A percentile compares a stretch with the other conserved stretches of the same genome.
Evolutionary conservation across 352 stramenopile species (phyloP).

Genomic region (Pythium phragmitis): DNA sequence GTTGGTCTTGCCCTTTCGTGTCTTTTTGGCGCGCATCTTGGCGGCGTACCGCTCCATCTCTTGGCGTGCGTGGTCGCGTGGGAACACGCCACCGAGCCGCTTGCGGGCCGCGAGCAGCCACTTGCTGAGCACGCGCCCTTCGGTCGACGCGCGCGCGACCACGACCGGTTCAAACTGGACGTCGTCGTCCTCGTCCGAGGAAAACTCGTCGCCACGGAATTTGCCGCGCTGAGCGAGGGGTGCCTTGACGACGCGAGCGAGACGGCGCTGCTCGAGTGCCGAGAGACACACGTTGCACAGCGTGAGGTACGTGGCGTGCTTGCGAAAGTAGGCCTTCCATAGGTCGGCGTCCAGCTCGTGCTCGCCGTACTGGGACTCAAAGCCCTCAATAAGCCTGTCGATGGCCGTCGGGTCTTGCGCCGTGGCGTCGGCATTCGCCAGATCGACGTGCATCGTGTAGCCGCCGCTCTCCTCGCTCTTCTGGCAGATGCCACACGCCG

Average conservation of each 20-base stretch:
- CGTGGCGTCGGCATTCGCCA: constrained; percentile 66
- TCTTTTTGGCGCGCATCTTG: constrained; percentile 78
- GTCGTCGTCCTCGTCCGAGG: constrained; percentile 89
- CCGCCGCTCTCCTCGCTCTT: constrained; percentile 55
- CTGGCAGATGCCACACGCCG: constrained; percentile 80
- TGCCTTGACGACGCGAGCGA: constrained; percentile 37
- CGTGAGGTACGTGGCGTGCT: constrained; percentile 92
- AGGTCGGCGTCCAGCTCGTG: constrained; percentile 89
- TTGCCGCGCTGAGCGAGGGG: constrained; percentile 14
- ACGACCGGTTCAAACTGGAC: constrained; percentile 92
- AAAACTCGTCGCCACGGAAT: constrained; percentile 91
- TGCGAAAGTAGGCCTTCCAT: constrained; percentile 97
- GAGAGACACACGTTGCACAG: constrained; percentile 92
- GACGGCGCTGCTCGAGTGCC: constrained; percentile 53
- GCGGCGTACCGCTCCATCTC: constrained; percentile 94
- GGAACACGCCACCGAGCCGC: constrained; percentile 90
- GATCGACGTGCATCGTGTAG: constrained; percentile 80
- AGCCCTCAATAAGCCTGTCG: constrained; percentile 74
- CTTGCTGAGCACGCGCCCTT: constrained; percentile 94
- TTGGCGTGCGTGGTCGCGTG: constrained; percentile 70
- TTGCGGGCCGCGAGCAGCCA: constrained; percentile 92
- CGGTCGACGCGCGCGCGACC: constrained; percentile 83
- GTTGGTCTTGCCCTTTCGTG: constrained; percentile 53
- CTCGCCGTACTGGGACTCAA: constrained; percentile 80
- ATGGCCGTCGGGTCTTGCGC: constrained; percentile 74